Evolutionary conservation across 352 stramenopile species (phyloP), one percentile per base, ranked within the genome.

Genomic region (Aphanomyces cochlioides): DNA sequence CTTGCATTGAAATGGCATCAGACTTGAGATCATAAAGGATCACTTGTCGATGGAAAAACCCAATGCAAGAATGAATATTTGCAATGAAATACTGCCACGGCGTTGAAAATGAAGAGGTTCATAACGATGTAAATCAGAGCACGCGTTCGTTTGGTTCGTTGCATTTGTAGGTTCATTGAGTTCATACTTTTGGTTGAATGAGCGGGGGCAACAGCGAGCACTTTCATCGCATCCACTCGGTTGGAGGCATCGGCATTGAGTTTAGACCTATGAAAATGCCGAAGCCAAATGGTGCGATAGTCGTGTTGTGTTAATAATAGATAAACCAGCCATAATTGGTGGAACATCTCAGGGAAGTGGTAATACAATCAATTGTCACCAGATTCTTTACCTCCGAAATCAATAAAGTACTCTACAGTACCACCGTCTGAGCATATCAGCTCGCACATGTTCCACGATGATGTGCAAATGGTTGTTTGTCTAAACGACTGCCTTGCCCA

Each of bases 31-130:
- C 36, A 47, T 47, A 36, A 36, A 69, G 34, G 21, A 59, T n/a
- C 10, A 58, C 43, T 34, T 38, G 61, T 19, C 61, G 61, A 41
- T 57, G 17, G 19, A 69, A 69, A 28, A 69, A 45, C 28, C 61
- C 15, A 61, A 38, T 7, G 38, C 61, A 36, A 69, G 17, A 7
- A 69, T 7, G 4, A 39, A 58, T 10, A 61, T 45, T 8, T 54
- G 61, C n/a, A 17, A 69, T 7, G 47, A 13, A 4, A 69, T 8
- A 48, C 8, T 15, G 15, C n/a, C 28, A 69, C 10, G 15, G 58
- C 36, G 36, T 45, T n/a, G 40, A 10, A 19, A 17, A 45, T 45
- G 7, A 69, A 34, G 13, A 69, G 38, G 50, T 69, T 69, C 43
- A 47, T 59, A n/a, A 2, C 63, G 36, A 69, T 69, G 63, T 47